Evolutionary conservation across 2,329 filamentous ascomycete genomes (phyloP), one percentile per base, ranked within the genome.

Genomic region (Fusarium beomiforme): DNA sequence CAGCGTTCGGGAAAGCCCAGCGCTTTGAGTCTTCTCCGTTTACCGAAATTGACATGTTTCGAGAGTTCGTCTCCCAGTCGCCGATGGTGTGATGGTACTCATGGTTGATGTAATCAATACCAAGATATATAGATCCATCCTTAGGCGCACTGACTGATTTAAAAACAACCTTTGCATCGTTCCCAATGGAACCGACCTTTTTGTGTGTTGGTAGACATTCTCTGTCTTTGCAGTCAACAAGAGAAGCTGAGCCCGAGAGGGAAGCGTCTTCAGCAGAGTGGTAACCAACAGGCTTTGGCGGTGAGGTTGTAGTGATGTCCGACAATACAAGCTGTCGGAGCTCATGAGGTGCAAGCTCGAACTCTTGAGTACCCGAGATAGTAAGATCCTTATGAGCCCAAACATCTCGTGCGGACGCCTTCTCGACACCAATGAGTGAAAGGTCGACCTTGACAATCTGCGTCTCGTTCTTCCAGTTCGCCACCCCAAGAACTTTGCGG

Each of bases 101-200:
- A 67, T 88, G 87, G 76, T 88, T 87, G 75, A 86, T 84, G 47
- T 83, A 87, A 71, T 86, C 84, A 16, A 87, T 75, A 1, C 83
- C 83, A 1, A 87, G 63, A 34, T 84, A 81, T 63, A 83, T 81
- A 6, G 71, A 71, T 2, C 82, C 80, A 7, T 67, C 75, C 0
- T 74, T 79, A 2, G 77, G 67, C 2, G 76, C 74, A 7, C 41
- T 67, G 13, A 83, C 78, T 2, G 75, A 74, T 6, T 76, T 62
- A 51, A 87, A 83, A 0, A 75, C 78, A n/a, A 81, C 79, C 6
- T 62, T 78, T 3, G 82, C 79, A n/a, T 70, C 78, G 1, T 73
- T 61, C 2, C 76, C 75, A 5, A 85, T 76, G 23, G 83, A 72
- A 6, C 79, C 79, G 9, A 86, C 79, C 65, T 87, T 87, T 11